Percentiles rank a stretch among this genome's conserved stretches.
Conservation (phyloP, 345 rosid species). For the Arabis alpina region DNA sequence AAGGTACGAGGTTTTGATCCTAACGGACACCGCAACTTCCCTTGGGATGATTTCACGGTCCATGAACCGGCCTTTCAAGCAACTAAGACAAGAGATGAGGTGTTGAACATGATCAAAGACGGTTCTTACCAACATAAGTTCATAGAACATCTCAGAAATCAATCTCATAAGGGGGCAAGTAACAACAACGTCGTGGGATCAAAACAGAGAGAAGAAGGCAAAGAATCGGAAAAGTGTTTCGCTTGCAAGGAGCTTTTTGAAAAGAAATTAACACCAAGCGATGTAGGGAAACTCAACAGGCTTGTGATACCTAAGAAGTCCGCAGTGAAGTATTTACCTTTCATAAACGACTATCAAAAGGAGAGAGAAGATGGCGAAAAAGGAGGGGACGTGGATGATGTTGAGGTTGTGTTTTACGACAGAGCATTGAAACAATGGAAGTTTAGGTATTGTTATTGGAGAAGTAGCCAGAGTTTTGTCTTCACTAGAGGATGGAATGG, state of each 20-base stretch:
- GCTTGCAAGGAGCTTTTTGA: conserved; percentile 51
- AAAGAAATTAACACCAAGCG: conserved; percentile 78
- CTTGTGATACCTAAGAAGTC: conserved; percentile 76
- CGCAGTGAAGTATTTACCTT: conserved; percentile 60
- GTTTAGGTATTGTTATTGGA: conserved; percentile 84
- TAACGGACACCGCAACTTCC: conserved; percentile 58
- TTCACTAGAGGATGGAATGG: conserved; percentile 82
- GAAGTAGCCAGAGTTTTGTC: conserved; percentile 80
- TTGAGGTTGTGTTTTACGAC: conserved; percentile 58
- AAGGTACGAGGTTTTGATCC: conserved; percentile 46
- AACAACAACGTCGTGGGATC: conserved; percentile 9
- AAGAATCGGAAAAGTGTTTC: neutral
- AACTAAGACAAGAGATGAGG: conserved; percentile 39
- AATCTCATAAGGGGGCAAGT: conserved; percentile 4
- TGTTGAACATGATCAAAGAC: conserved; percentile 68
- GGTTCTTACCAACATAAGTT: conserved; percentile 64
- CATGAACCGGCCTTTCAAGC: conserved; percentile 57
- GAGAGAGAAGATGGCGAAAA: conserved; percentile 12
- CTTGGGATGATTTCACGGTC: conserved; percentile 49
- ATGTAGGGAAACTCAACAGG: conserved; percentile 83
- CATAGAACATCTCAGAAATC: conserved; percentile 42
- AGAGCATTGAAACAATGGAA: conserved; percentile 63
- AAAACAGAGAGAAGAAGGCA: too few species aligned
- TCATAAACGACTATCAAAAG: conserved; percentile 22
- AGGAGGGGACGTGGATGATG: conserved; percentile 37